Evolutionary conservation across 768 basidiomycete genomes (phyloP).

Genomic region (Agaricus blazei): DNA sequence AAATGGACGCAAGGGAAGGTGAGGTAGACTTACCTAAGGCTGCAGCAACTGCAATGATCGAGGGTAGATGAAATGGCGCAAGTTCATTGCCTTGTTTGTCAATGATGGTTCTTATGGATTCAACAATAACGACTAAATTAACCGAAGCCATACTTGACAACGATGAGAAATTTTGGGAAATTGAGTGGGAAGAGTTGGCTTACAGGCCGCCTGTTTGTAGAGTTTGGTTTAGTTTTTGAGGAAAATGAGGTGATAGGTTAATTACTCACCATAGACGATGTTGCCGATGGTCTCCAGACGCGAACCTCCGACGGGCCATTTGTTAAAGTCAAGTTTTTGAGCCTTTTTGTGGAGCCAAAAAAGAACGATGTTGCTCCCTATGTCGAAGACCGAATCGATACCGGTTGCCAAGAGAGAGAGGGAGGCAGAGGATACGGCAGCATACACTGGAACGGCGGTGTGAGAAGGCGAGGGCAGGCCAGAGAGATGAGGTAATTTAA

Average conservation of each 20-base stretch:
- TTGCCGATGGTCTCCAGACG: conserved; percentile 88
- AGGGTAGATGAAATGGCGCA: conserved; percentile 69
- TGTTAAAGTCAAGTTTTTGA: conserved; percentile 63
- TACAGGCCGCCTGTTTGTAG: conserved; percentile 22
- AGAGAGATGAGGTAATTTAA: conserved; percentile 13
- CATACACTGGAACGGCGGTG: conserved; percentile 61
- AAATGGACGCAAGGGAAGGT: background rate
- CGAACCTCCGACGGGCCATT: conserved; percentile 92
- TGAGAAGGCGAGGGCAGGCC: background rate
- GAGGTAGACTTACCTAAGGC: conserved; percentile 58
- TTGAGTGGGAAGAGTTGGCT: conserved; percentile 2
- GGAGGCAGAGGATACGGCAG: conserved; percentile 79
- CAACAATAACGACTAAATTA: conserved; percentile 87
- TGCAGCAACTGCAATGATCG: conserved; percentile 76
- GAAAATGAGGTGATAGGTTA: conserved; percentile 22
- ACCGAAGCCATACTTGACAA: conserved; percentile 77
- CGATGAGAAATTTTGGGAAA: background rate
- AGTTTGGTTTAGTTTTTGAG: background rate
- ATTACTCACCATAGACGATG: conserved; percentile 65
- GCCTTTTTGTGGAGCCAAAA: conserved; percentile 78
- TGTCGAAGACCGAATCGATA: conserved; percentile 84
- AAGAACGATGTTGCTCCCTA: conserved; percentile 79
- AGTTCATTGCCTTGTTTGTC: conserved; percentile 47
- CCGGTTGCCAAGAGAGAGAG: conserved; percentile 86
- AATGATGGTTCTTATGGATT: conserved; percentile 71